phyloP scores from a whole-genome alignment of 768 basidiomycete species.

The Trametes meyenii region DNA sequence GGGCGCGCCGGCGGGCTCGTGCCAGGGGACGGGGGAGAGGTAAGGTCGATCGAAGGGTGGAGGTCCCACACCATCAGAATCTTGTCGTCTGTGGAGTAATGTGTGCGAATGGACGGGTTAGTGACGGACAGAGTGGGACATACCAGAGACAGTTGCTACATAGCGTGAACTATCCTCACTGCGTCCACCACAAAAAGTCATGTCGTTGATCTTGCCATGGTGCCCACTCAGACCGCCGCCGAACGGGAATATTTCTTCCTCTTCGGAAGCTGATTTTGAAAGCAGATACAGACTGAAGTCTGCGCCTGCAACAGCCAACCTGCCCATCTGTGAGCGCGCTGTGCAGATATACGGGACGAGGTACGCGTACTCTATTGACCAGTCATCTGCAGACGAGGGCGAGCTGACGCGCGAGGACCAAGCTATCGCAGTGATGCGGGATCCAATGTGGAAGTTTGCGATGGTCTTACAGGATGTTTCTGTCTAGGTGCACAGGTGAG shows the following conservation, averaged over 20 bases:
- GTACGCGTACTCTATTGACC: conserved; percentile 68
- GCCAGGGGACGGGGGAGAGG: conserved; percentile 41
- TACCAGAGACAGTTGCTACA: conserved; percentile 81
- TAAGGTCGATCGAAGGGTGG: conserved; percentile 53
- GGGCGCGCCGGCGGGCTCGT: conserved; percentile 45
- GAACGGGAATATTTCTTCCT: conserved; percentile 65
- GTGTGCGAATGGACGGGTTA: neutral
- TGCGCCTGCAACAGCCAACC: conserved; percentile 66
- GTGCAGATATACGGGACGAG: neutral
- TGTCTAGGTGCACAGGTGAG: conserved; percentile 37
- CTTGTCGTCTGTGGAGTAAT: conserved; percentile 61
- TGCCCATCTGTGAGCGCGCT: conserved; percentile 34
- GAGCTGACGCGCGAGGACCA: conserved; percentile 77
- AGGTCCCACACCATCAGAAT: conserved; percentile 89
- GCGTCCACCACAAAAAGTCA: conserved; percentile 79
- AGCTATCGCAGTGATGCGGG: conserved; percentile 70
- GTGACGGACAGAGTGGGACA: conserved; percentile 9
- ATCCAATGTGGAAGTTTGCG: conserved; percentile 76
- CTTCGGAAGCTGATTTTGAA: conserved; percentile 51
- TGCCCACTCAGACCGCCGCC: conserved; percentile 83
- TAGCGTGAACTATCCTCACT: conserved; percentile 70
- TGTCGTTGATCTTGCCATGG: conserved; percentile 75
- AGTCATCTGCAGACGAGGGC: conserved; percentile 62
- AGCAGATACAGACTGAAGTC: conserved; percentile 75
- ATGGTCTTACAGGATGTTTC: conserved; percentile 49